Evolutionary conservation across 305 asterid species (phyloP), one percentile per base, ranked within the genome.

Genomic region (Fraxinus ornus): DNA sequence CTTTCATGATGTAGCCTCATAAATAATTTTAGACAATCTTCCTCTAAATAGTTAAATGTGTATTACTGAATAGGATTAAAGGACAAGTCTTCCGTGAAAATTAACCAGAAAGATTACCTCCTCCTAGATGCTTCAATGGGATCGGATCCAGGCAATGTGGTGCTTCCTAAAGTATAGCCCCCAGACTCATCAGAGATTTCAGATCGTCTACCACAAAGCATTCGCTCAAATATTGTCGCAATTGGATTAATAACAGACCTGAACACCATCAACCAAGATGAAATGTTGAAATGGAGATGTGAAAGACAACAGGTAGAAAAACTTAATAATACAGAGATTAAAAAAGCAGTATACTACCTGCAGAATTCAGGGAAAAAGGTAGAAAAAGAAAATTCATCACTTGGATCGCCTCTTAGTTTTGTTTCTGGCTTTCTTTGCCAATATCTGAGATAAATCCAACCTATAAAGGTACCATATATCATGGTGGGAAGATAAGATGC

Each of bases 381-480:
- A 66, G 97, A 92, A 80, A 92, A 93, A 13, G 98, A 82, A 88
- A 95, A 95, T 83, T 95, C 98, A 88, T 95, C 98, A 88, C 98
- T 95, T 72, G 98, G 97, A 84, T 95, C 98, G 78, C 98, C 98
- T 88, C 90, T 91, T 22, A 90, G 87, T 84, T 91, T 92, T 9
- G 96, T 89, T 86, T 95, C 98, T 37, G 94, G 80, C 78, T 91
- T 95, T 79, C 84, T 88, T 81, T 93, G 98, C 97, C 97, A 95
- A 87, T 92, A 95, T 87, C 98, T 89, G 79, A 95, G 97, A 88
- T 95, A 92, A 84, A 95, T 90, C 98, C 98, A 95, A 74, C 98
- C 93, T 36, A 91, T 88, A 78, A 92, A 95, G 82, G 98, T 89
- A 76, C 98, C 98, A 77, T 90, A 92, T 78, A 95, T 80, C 76